Conservation (phyloP, 176 grass and related monocot species). For the Echinochloa phyllopogon region DNA sequence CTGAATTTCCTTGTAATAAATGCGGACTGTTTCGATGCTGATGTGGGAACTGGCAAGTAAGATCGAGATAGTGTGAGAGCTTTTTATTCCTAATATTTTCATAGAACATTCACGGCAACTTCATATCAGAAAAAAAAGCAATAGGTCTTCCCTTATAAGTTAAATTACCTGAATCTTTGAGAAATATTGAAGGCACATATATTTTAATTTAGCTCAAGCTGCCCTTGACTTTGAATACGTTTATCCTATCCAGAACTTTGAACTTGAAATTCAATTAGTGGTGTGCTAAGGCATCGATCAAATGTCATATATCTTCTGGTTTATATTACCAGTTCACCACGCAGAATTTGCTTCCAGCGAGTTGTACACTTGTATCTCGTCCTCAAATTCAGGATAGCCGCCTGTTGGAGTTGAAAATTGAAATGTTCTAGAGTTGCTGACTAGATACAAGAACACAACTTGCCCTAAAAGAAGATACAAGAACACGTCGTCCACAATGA, state of each 20-base stretch:
- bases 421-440: too few relatives aligned
- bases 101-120: not conserved
- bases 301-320: too few relatives aligned
- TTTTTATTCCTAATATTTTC: not conserved
- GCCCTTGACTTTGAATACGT: constrained; percentile 4
- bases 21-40: not conserved
- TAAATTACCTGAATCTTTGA: not conserved
- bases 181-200: not conserved
- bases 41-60: not conserved
- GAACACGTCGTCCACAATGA: too few relatives aligned
- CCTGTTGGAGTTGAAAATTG: too few relatives aligned
- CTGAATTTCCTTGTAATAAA: too few relatives aligned
- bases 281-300: not conserved
- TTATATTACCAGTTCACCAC: too few relatives aligned
- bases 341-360: too few relatives aligned
- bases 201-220: not conserved
- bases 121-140: not conserved
- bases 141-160: not conserved
- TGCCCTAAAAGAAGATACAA: too few relatives aligned
- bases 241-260: not conserved
- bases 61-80: not conserved
- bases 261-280: not conserved
- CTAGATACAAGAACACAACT: too few relatives aligned
- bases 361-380: too few relatives aligned
- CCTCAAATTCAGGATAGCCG: too few relatives aligned